phyloP scores from a whole-genome alignment of 768 basidiomycete species.

The Naematelia aurantialba region DNA sequence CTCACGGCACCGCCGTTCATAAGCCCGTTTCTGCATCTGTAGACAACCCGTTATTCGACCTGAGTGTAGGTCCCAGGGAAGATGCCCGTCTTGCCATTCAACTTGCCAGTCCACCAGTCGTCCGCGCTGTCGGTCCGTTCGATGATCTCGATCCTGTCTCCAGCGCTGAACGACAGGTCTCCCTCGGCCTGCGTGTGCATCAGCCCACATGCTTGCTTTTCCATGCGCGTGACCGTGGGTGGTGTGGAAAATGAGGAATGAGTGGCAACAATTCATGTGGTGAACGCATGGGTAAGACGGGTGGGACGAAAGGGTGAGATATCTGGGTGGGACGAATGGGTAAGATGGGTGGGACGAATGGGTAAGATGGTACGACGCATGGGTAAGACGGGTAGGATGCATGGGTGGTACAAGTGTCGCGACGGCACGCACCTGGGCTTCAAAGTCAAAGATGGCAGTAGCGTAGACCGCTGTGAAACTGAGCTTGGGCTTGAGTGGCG shows the following conservation, averaged over 20 bases:
- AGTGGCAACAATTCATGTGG: not conserved
- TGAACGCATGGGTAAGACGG: no score
- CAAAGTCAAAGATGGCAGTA: constrained; percentile 90
- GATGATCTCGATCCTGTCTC: constrained; percentile 73
- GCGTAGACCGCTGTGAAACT: constrained; percentile 70
- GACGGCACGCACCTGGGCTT: constrained; percentile 66
- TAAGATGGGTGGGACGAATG: no score
- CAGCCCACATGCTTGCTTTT: not conserved
- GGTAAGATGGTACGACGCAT: no score
- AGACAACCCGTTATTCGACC: constrained; percentile 29
- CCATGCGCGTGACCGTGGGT: not conserved
- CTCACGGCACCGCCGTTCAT: no score
- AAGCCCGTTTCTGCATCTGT: not conserved
- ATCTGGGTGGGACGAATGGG: no score
- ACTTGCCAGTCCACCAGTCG: constrained; percentile 80
- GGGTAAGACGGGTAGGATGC: no score
- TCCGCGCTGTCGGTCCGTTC: constrained; percentile 64
- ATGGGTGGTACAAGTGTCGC: no score
- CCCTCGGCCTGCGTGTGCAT: constrained; percentile 66
- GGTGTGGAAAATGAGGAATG: constrained; percentile 1
- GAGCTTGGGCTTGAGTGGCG: constrained; percentile 83
- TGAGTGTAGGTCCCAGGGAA: constrained; percentile 60
- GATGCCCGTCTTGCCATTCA: constrained; percentile 65
- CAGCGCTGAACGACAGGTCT: constrained; percentile 72
- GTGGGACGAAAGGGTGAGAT: no score